phyloP scores from a whole-genome alignment of 139 green algal genomes.

The Picochlorum costavermella region DNA sequence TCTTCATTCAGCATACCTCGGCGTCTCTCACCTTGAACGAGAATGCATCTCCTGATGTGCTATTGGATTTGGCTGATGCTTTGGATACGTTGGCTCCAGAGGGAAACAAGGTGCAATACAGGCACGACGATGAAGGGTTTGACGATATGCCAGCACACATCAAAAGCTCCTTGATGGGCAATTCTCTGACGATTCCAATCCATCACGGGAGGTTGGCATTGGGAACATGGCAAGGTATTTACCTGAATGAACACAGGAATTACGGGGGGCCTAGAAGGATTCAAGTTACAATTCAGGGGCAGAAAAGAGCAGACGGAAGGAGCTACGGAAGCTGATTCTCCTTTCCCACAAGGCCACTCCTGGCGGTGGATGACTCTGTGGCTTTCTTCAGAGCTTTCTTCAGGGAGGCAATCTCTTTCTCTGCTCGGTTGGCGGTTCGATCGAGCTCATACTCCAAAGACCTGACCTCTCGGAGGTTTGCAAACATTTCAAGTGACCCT shows the following conservation, averaged over 20 bases:
- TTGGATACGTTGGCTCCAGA: constrained; percentile 67
- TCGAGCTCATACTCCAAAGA: constrained; percentile 57
- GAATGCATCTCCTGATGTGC: constrained; percentile 45
- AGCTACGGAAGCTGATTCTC: constrained; percentile 34
- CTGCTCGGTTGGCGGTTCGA: constrained; percentile 29
- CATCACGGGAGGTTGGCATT: constrained; percentile 45
- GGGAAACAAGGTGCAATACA: constrained; percentile 41
- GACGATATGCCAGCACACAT: constrained; percentile 76
- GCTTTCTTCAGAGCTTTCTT: constrained; percentile 4
- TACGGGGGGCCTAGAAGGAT: constrained; percentile 51
- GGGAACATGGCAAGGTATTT: constrained; percentile 59
- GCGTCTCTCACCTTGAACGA: constrained; percentile 66
- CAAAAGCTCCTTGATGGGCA: constrained; percentile 66
- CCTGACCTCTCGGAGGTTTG: constrained; percentile 51
- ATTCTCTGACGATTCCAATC: constrained; percentile 47
- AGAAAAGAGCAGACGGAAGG: constrained; percentile 47
- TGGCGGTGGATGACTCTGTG: too few species aligned
- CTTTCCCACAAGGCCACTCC: too few species aligned
- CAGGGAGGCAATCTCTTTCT: constrained; percentile 20
- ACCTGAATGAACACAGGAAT: constrained; percentile 65
- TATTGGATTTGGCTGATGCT: constrained; percentile 61
- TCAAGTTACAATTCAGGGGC: constrained; percentile 66
- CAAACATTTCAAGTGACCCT: constrained; percentile 34
- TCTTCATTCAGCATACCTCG: constrained; percentile 70
- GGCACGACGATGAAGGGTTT: constrained; percentile 63